phyloP scores from a whole-genome alignment of 2,329 filamentous ascomycete genomes.

The Ilyonectria destructans region DNA sequence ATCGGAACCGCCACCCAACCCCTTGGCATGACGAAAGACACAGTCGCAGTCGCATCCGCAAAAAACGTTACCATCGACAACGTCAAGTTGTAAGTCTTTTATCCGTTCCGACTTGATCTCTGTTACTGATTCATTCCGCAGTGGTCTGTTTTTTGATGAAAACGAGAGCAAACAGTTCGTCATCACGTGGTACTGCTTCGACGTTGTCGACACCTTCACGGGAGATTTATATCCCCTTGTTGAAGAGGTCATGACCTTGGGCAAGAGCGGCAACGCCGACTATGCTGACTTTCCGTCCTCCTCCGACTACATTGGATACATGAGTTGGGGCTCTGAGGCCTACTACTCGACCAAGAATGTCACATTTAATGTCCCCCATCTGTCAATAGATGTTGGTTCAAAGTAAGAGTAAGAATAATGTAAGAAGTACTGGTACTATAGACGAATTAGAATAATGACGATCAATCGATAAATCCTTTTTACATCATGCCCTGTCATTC shows the following conservation, averaged over 20 bases:
- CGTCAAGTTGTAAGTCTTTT: slow-evolving; percentile 59
- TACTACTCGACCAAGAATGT: slow-evolving; percentile 61
- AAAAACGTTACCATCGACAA: slow-evolving; percentile 57
- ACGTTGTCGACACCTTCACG: slow-evolving; percentile 58
- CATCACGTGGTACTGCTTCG: slow-evolving; percentile 64
- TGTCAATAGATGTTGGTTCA: slow-evolving; percentile 56
- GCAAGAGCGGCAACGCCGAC: slow-evolving; percentile 55
- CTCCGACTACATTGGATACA: slow-evolving; percentile 66
- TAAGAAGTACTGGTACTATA: slow-evolving; percentile 31
- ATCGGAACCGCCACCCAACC: slow-evolving; percentile 65
- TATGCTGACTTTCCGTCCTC: slow-evolving; percentile 31
- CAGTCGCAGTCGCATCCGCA: slow-evolving; percentile 46
- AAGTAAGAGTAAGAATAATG: slow-evolving; percentile 31
- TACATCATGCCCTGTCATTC: neutral
- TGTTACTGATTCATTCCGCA: slow-evolving; percentile 39
- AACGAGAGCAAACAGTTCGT: slow-evolving; percentile 63
- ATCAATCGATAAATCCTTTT: slow-evolving; percentile 23
- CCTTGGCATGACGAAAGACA: slow-evolving; percentile 57
- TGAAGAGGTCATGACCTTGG: slow-evolving; percentile 56
- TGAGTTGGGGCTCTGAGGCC: slow-evolving; percentile 68
- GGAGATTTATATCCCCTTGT: slow-evolving; percentile 66
- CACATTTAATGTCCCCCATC: slow-evolving; percentile 63
- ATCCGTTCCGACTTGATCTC: neutral
- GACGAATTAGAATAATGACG: slow-evolving; percentile 41
- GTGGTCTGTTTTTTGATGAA: slow-evolving; percentile 59